These are phyloP conservation scores for Kwoniella sp. DNA, from an alignment of 768 basidiomycete species.

Conservation along the genomic window DNA sequence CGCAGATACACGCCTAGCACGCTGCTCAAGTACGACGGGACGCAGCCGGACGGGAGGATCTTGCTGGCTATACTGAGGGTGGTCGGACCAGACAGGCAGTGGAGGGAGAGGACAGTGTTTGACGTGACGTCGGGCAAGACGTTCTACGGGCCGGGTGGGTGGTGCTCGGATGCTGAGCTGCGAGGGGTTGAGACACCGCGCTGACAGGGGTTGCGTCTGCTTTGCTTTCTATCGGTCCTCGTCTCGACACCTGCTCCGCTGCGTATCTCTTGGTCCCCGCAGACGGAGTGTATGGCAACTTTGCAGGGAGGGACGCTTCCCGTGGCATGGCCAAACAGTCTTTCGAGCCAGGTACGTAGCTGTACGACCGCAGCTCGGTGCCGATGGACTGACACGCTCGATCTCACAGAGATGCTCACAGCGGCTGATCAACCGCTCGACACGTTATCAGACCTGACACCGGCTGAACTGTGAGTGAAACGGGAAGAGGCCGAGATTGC, in stretches of 20 bases:
- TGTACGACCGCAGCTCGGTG: background rate
- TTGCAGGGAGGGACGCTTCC: conserved; percentile 93
- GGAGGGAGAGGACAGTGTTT: conserved; percentile 62
- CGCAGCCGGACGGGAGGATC: conserved; percentile 64
- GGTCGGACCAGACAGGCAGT: conserved; percentile 64
- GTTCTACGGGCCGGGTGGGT: conserved; percentile 88
- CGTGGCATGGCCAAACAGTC: conserved; percentile 98
- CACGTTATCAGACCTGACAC: conserved; percentile 69
- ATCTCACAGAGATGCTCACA: conserved; percentile 74
- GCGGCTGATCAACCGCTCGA: conserved; percentile 81
- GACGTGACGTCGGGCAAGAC: conserved; percentile 83
- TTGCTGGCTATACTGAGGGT: conserved; percentile 74
- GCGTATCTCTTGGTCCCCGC: background rate
- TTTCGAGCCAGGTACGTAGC: conserved; percentile 73
- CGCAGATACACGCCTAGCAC: conserved; percentile 74
- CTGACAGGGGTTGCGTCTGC: too few relatives aligned
- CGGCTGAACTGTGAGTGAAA: conserved; percentile 72
- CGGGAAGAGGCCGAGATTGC: too few relatives aligned
- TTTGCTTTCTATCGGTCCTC: too few relatives aligned
- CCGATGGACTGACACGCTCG: conserved; percentile 3
- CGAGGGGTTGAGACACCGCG: too few relatives aligned
- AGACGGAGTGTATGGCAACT: conserved; percentile 97
- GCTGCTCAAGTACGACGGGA: conserved; percentile 59
- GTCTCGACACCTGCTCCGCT: background rate
- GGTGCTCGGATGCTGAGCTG: conserved; percentile 3